A percentile compares a stretch with the other conserved stretches of the same genome.
phyloP scores from a whole-genome alignment of 306 rosid genomes.

The Fragaria ananassa region DNA sequence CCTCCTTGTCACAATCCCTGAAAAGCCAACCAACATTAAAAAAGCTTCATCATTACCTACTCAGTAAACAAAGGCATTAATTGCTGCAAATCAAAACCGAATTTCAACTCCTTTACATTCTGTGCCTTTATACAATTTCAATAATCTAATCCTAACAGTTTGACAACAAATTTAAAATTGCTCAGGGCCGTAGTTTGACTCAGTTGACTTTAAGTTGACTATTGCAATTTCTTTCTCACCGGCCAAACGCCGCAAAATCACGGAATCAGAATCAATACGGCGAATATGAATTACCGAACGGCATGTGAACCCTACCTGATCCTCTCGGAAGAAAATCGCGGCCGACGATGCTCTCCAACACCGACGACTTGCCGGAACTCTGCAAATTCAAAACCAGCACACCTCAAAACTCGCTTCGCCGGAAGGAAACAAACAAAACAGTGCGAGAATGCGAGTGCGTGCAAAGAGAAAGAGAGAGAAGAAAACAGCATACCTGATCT shows the following conservation, averaged over 20 bases:
- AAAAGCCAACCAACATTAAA: constrained; percentile 25
- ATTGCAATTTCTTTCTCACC: constrained; percentile 10
- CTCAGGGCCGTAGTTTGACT: constrained; percentile 16
- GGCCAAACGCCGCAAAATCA: constrained; percentile 13
- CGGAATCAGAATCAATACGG: neutral
- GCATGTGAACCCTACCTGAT: constrained; percentile 42
- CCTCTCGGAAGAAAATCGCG: constrained; percentile 91
- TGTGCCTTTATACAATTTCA: neutral
- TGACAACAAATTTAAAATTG: neutral
- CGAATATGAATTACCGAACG: neutral
- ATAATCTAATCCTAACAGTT: neutral
- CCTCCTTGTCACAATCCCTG: constrained; percentile 93
- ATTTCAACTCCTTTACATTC: neutral
- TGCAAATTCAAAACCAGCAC: constrained; percentile 31
- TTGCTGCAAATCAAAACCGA: neutral
- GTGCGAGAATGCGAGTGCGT: neutral
- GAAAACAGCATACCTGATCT: constrained; percentile 21
- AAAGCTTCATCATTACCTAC: neutral
- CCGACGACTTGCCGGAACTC: constrained; percentile 86
- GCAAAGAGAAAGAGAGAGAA: neutral
- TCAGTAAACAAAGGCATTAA: neutral
- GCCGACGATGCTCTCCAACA: constrained; percentile 76
- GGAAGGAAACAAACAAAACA: neutral
- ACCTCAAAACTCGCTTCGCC: neutral
- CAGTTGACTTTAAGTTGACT: constrained; percentile 13